A percentile compares a stretch with the other conserved stretches of the same genome.
Conservation (phyloP, 2,329 filamentous ascomycete species). For the Periconia digitata region DNA sequence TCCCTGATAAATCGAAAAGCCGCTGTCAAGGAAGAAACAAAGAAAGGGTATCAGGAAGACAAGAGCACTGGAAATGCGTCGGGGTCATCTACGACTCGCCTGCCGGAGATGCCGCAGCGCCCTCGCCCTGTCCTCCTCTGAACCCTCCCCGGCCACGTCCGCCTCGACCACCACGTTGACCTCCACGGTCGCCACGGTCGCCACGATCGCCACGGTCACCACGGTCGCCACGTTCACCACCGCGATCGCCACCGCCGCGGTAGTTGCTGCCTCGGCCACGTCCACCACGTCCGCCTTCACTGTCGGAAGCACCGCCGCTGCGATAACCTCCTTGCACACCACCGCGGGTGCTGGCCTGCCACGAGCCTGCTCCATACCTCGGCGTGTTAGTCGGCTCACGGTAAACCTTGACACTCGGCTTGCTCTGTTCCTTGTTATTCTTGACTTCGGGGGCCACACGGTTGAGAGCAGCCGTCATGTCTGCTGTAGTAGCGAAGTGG, state of each 20-base stretch:
- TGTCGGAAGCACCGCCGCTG: constrained; percentile 76
- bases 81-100: constrained; percentile 38
- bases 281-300: constrained; percentile 67
- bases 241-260: constrained; percentile 50
- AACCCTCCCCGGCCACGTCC: no score
- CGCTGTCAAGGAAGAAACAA: constrained; percentile 18
- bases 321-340: constrained; percentile 71
- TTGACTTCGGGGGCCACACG: constrained; percentile 76
- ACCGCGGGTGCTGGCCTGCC: constrained; percentile 66
- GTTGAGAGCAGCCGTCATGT: constrained; percentile 77
- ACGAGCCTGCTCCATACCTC: constrained; percentile 56
- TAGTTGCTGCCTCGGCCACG: constrained; percentile 50
- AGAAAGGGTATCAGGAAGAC: constrained; percentile 36
- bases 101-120: constrained; percentile 37
- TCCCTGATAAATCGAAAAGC: constrained; percentile 9
- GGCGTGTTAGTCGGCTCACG: constrained; percentile 61
- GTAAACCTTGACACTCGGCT: constrained; percentile 82
- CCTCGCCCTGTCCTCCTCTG: constrained; percentile 40
- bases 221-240: constrained; percentile 30
- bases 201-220: constrained; percentile 47
- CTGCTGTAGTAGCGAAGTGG: constrained; percentile 76
- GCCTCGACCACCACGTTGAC: constrained; percentile 30
- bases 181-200: constrained; percentile 47
- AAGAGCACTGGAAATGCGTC: constrained; percentile 15
- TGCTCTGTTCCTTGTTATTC: constrained; percentile 72